These are phyloP conservation scores for Ocimum tenuiflorum DNA, from an alignment of 257 asterid genomes.

Conservation along the genomic window DNA sequence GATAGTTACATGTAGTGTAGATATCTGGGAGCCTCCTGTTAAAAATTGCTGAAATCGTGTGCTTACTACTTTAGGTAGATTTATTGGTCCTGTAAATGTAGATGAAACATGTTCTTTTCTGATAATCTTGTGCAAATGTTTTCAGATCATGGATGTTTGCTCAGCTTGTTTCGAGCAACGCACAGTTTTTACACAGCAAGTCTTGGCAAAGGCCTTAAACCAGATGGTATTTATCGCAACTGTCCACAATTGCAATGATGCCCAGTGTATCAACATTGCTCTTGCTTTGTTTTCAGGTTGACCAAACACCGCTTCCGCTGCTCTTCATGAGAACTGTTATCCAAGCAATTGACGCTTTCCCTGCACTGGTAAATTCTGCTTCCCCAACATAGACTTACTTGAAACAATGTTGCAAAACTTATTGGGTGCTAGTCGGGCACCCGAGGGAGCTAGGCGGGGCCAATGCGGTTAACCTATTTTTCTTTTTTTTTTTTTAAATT, in stretches of 20 bases:
- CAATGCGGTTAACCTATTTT: no score
- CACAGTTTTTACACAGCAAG: constrained; percentile 97
- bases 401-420: no score
- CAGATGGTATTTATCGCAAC: constrained; percentile 63
- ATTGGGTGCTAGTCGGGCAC: no score
- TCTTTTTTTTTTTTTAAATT: no score
- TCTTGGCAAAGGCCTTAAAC: constrained; percentile 69
- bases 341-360: constrained; percentile 96
- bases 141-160: constrained; percentile 92
- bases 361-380: constrained; percentile 63
- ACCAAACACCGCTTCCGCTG: constrained; percentile 83
- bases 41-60: not conserved
- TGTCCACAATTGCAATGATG: constrained; percentile 3
- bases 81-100: not conserved
- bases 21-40: not conserved
- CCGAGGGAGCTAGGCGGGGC: no score
- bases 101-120: constrained; percentile 12
- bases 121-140: constrained; percentile 9
- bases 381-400: not conserved
- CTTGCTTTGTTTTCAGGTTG: constrained; percentile 44
- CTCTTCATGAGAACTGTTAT: constrained; percentile 98
- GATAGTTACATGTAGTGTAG: not conserved
- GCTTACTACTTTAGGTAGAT: not conserved
- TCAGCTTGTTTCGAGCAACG: constrained; percentile 99
- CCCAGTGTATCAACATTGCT: constrained; percentile 11